phyloP scores from a whole-genome alignment of 768 basidiomycete species.

The Naganishia vishniacii region DNA sequence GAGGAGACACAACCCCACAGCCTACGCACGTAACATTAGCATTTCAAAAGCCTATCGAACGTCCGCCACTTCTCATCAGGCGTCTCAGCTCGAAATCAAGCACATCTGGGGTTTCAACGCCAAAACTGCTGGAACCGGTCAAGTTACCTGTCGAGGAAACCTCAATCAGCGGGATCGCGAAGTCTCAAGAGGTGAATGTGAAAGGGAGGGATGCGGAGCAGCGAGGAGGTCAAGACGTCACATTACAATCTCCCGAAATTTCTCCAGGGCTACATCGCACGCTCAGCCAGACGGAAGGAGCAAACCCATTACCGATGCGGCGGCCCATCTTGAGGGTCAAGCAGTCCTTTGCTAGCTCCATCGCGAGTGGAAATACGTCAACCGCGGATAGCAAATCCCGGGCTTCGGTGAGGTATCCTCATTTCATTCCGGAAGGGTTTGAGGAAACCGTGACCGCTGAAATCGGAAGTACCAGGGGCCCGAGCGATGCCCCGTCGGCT shows the following conservation, averaged over 20 bases:
- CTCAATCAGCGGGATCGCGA: background rate
- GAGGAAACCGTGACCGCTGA: background rate
- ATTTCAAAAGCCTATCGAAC: background rate
- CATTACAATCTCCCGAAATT: background rate
- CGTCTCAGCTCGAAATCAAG: conserved; percentile 1
- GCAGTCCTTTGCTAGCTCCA: conserved; percentile 8
- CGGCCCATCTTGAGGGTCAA: conserved; percentile 8
- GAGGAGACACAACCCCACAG: background rate
- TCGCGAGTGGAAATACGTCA: conserved; percentile 9
- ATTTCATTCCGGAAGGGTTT: background rate
- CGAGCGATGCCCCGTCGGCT: too few relatives aligned
- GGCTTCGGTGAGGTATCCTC: background rate
- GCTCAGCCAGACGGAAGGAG: background rate
- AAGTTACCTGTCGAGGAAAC: background rate
- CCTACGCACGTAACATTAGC: background rate
- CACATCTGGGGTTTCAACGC: conserved; percentile 6
- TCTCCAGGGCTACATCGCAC: too few relatives aligned
- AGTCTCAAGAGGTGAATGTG: background rate
- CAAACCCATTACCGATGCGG: background rate
- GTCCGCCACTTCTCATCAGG: conserved; percentile 4
- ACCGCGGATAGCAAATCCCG: conserved; percentile 9
- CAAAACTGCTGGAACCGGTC: background rate
- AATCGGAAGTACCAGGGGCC: background rate
- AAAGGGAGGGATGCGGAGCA: background rate
- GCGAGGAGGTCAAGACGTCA: background rate